Evolutionary conservation across 345 rosid genomes (phyloP).

Genomic region (Geranium rotundifolium): DNA sequence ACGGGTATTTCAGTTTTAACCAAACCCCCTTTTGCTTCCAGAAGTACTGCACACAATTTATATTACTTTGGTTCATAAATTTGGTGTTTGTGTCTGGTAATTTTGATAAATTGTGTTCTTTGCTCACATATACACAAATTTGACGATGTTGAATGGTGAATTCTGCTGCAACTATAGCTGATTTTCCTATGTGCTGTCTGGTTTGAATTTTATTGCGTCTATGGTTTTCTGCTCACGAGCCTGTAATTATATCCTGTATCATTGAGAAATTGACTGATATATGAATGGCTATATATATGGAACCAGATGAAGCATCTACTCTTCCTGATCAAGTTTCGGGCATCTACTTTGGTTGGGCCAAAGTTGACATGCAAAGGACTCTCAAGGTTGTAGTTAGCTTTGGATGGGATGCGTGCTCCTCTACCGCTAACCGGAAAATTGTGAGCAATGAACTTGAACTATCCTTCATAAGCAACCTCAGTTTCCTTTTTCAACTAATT

Average conservation of each 20-base stretch:
- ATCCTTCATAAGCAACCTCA: not conserved
- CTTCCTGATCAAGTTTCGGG: constrained; percentile 27
- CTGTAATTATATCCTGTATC: not conserved
- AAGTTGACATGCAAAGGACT: constrained; percentile 5
- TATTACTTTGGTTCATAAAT: not conserved
- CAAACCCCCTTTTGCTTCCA: not conserved
- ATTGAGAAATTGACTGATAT: not conserved
- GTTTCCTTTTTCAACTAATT: not conserved
- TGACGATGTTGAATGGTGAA: not conserved
- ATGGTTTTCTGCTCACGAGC: not conserved
- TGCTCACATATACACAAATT: too few relatives aligned
- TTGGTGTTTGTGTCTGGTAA: not conserved
- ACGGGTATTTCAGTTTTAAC: constrained; percentile 14
- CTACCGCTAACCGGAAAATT: constrained; percentile 5
- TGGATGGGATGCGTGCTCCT: constrained; percentile 7
- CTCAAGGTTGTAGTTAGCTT: constrained; percentile 21
- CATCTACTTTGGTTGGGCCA: constrained; percentile 28
- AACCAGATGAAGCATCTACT: constrained; percentile 3
- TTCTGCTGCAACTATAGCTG: too few relatives aligned
- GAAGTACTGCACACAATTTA: not conserved
- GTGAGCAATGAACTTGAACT: constrained; percentile 11
- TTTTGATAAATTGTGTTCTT: too few relatives aligned
- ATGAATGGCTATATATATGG: not conserved
- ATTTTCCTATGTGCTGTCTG: not conserved
- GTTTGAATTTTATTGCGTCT: not conserved